Percentiles rank a stretch among this genome's conserved stretches.
Conservation (phyloP, 176 grass and related monocot genomes). For the Areca catechu region DNA sequence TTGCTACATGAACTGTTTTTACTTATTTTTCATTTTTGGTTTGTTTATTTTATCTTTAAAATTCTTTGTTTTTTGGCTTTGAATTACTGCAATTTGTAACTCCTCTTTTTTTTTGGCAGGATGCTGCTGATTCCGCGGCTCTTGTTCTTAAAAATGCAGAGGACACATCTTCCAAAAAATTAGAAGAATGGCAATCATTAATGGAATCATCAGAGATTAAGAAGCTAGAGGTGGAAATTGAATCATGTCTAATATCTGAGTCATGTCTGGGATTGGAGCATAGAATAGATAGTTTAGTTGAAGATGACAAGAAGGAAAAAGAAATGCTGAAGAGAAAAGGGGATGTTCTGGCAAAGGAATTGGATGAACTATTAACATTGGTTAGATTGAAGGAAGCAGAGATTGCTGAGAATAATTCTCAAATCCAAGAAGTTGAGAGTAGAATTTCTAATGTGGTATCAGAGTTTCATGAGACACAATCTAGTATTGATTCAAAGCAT, state of each 20-base stretch:
- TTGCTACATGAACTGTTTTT: too few species aligned
- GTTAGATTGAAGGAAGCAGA: slow-evolving; percentile 81
- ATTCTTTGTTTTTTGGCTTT: too few species aligned
- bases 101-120: slow-evolving; percentile 40
- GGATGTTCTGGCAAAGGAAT: slow-evolving; percentile 52
- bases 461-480: slow-evolving; percentile 53
- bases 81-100: too few species aligned
- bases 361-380: slow-evolving; percentile 63
- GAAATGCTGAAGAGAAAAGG: slow-evolving; percentile 52
- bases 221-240: slow-evolving; percentile 64
- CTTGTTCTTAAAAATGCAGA: slow-evolving; percentile 45
- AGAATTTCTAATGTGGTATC: slow-evolving; percentile 51
- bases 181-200: slow-evolving; percentile 73
- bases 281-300: slow-evolving; percentile 62
- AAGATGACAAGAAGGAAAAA: slow-evolving; percentile 69
- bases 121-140: slow-evolving; percentile 61
- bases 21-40: too few species aligned
- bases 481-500: slow-evolving; percentile 63
- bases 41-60: too few species aligned
- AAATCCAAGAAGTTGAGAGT: slow-evolving; percentile 63
- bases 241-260: slow-evolving; percentile 64
- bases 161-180: slow-evolving; percentile 55
- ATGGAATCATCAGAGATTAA: slow-evolving; percentile 75
- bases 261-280: slow-evolving; percentile 56
- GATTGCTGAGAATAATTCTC: slow-evolving; percentile 80